Base-by-base conservation (phyloP, 345 rosid species). In the Euphorbia peplus region DNA sequence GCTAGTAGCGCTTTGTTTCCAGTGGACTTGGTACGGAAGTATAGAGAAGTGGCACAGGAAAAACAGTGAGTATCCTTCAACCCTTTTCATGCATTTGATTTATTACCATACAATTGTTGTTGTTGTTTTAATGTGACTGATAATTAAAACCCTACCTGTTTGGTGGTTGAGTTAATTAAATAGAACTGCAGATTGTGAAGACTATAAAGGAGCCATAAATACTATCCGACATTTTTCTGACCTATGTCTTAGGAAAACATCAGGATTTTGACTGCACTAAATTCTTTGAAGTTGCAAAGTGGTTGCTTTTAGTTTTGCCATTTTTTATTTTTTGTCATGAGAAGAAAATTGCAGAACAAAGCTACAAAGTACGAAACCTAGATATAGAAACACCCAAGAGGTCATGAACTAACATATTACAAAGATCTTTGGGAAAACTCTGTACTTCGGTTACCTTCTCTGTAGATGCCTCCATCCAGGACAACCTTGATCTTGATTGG, bases 11-110 rank as follows among this genome's bases (percentile, higher is more conserved):
- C 79, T 91, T 30, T 81, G 68, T 65, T 88, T 86, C 64, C 90
- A 81, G 50, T 89, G 98, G 97, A 89, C 79, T 71, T 88, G 91
- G 95, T 93, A 91, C 42, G 67, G 79, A 29, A 80, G 78, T 37
- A 91, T 89, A 39, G 85, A 83, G 53, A 77, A 73, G 74, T 87
- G 84, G 88, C 76, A 76, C 50, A 64, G 15, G 69, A 50, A 28
- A 44, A 64, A 48, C 46, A 64, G 75, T 64, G 46, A 19, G 75
- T 11, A 44, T 30, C 37, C 12, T 29, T 15, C 37, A 19, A 37
- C 26, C 8, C 28, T 50, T 18, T 29, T 18, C 25, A 19, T n/a
- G 19, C 4, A 25, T 2, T 12, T 9, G 39, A 47, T 47, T 18
- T 0, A 2, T 14, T 9, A 9, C 48, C 12, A 44, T 44, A 44